These are phyloP conservation scores for Beauveria brongniartii DNA, from an alignment of 2,329 filamentous ascomycete genomes.

Conservation along the genomic window DNA sequence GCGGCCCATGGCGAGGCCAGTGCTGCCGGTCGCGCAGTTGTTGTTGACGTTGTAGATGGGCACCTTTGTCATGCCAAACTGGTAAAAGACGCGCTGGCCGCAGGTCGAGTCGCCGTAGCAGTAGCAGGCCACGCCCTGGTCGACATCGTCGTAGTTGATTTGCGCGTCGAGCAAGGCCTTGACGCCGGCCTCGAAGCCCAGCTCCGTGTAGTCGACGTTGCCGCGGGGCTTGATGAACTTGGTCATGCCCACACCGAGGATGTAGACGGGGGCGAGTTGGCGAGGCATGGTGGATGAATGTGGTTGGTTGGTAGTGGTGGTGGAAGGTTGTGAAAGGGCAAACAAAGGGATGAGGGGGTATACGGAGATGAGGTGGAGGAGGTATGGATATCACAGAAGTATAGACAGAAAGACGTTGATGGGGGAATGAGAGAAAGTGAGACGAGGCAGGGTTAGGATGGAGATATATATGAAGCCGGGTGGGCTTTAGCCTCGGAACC, in stretches of 20 bases:
- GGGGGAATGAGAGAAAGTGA: background rate
- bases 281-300: constrained; percentile 33
- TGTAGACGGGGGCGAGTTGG: constrained; percentile 58
- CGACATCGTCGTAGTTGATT: constrained; percentile 94
- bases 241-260: constrained; percentile 96
- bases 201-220: constrained; percentile 89
- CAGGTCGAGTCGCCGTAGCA: constrained; percentile 94
- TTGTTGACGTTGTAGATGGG: constrained; percentile 99
- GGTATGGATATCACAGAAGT: background rate
- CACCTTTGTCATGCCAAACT: constrained; percentile 95
- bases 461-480: constrained; percentile 7
- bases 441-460: background rate
- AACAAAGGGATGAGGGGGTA: background rate
- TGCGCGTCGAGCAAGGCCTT: constrained; percentile 81
- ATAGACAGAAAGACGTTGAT: constrained; percentile 4
- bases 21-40: constrained; percentile 95
- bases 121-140: constrained; percentile 94
- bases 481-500: constrained; percentile 5
- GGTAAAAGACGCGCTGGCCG: constrained; percentile 95
- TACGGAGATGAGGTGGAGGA: background rate
- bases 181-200: constrained; percentile 85
- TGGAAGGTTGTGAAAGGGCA: background rate
- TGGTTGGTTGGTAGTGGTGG: background rate
- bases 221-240: constrained; percentile 97
- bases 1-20: constrained; percentile 76